Evolutionary conservation across 768 basidiomycete species (phyloP), one percentile per base, ranked within the genome.

Genomic region (Pisolithus albus): DNA sequence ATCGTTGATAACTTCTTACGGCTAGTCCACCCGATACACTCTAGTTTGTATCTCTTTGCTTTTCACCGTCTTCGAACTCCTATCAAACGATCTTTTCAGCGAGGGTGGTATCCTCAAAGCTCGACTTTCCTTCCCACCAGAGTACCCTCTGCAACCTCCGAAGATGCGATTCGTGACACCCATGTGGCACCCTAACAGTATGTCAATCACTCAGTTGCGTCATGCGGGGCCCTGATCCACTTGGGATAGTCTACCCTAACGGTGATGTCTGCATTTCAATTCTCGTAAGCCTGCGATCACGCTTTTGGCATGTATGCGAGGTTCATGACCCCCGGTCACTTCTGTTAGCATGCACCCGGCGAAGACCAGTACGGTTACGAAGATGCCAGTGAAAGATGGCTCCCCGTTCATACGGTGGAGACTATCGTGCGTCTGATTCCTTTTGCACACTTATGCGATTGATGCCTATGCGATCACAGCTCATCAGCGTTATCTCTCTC

Each of bases 161-260:
- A 94, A 92, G 82, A 90, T 98, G 90, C 83, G 81, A 19, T 99
- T 99, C 63, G 80, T 88, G 59, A 97, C 96, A 2, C 86, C 84
- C 34, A 89, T 99, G 81, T 92, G 94, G 83, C 96, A 99, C 71
- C 96, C 96, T 1, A 99, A 97, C 68, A 94, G 95, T 94, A 51
- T 59, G 86, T 72, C 26, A 28, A 34, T 40, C 19, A 24, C 24
- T 32, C 28, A 24, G 3, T 11, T 32, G 34, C 18, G 46, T 50
- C 21, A 10, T 21, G 46, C 30, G 18, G 21, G 24, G 28, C 18
- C 9, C 10, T 56, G 36, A 49, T 9, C 32, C 49, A 16, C 41
- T 26, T 16, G 43, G 11, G 50, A 47, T 61, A 97, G 95, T 98
- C 68, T 99, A 99, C 66, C 66, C 86, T 4, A 88, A 92, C 67